These are phyloP conservation scores for Apostasia ramifera DNA, from an alignment of 106 monocot genomes.

Conservation along the genomic window DNA sequence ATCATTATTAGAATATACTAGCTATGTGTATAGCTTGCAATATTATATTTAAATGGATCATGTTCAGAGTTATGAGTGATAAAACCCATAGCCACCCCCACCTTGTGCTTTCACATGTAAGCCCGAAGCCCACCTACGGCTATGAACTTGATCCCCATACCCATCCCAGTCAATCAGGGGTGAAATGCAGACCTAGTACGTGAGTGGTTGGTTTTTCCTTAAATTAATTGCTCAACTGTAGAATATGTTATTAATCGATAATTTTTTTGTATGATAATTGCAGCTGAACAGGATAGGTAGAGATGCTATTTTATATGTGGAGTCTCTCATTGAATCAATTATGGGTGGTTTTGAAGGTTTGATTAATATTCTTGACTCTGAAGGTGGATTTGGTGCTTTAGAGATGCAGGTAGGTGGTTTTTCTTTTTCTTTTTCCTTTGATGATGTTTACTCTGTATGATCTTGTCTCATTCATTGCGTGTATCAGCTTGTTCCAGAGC, in stretches of 20 bases:
- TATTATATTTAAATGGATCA: no score
- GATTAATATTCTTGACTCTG: conserved; percentile 94
- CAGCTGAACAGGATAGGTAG: conserved; percentile 82
- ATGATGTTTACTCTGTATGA: not conserved
- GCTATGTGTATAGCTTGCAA: no score
- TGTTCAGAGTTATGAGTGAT: no score
- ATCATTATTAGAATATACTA: no score
- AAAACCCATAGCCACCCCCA: no score
- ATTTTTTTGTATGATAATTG: conserved; percentile 4
- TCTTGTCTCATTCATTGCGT: conserved; percentile 18
- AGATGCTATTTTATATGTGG: conserved; percentile 91
- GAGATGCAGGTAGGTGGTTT: conserved; percentile 69
- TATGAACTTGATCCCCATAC: no score
- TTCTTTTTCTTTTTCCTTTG: not conserved
- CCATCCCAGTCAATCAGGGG: no score
- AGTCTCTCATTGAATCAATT: conserved; percentile 93
- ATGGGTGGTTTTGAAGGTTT: conserved; percentile 99
- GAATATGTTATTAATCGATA: not conserved
- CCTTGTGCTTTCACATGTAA: no score
- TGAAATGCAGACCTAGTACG: no score
- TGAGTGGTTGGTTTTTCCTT: no score
- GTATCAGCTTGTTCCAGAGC: conserved; percentile 85
- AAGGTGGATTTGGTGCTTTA: conserved; percentile 94
- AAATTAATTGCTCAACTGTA: no score
- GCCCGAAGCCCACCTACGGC: no score